These are phyloP conservation scores for Inga leiocalycina DNA, from an alignment of 306 rosid species.

Conservation along the genomic window DNA sequence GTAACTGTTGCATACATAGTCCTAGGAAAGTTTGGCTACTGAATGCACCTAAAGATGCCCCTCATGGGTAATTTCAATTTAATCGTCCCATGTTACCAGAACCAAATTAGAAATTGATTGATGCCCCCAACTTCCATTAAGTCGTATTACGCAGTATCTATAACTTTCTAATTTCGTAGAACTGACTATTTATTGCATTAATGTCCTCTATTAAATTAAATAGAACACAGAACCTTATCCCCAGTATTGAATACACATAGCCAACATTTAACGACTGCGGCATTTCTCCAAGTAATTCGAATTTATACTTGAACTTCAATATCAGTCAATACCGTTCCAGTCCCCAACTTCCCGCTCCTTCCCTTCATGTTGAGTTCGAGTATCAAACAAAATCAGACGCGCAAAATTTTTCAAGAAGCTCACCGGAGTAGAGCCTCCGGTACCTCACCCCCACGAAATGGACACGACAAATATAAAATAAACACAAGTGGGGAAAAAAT, in stretches of 20 bases:
- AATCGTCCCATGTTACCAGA: slow-evolving; percentile 9
- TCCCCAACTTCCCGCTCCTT: slow-evolving; percentile 7
- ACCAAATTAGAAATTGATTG: slow-evolving; percentile 6
- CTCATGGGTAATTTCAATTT: not conserved
- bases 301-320: not conserved
- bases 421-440: not conserved
- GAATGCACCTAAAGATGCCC: not conserved
- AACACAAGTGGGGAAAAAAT: not conserved
- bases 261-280: not conserved
- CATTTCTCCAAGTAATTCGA: slow-evolving; percentile 4
- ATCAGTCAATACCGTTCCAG: slow-evolving; percentile 12
- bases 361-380: not conserved
- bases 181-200: slow-evolving; percentile 11
- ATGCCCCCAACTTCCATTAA: not conserved
- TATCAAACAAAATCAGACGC: not conserved
- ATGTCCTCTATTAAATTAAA: not conserved
- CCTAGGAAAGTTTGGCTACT: not conserved
- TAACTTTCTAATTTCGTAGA: slow-evolving; percentile 24
- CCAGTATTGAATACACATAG: slow-evolving; percentile 1
- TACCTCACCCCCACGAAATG: not conserved
- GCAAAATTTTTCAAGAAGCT: not conserved
- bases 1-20: not conserved
- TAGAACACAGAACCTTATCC: not conserved
- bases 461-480: slow-evolving; percentile 8
- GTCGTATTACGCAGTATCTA: not conserved